A percentile compares a stretch with the other conserved stretches of the same genome.
phyloP scores from a whole-genome alignment of 176 grass and related monocot species.

The Calamus simplicifolius region DNA sequence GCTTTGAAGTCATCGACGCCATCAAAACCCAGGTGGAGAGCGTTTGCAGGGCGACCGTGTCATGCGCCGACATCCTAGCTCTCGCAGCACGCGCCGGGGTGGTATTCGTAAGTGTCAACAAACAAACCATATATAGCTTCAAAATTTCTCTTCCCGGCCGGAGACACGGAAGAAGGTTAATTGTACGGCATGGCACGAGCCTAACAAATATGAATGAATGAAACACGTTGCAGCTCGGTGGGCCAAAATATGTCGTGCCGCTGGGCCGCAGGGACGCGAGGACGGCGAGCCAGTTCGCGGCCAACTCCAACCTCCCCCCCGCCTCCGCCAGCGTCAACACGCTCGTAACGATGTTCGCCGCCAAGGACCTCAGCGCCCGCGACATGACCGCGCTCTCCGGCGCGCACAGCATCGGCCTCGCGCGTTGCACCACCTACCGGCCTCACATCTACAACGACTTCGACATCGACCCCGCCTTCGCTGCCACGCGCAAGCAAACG shows the following conservation, averaged over 20 bases:
- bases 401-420: slow-evolving; percentile 3
- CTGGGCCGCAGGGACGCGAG: slow-evolving; percentile 4
- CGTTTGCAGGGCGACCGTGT: not conserved
- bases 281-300: slow-evolving; percentile 2
- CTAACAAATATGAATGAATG: no score
- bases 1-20: slow-evolving; percentile 7
- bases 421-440: slow-evolving; percentile 9
- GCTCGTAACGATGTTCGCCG: not conserved
- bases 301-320: slow-evolving; percentile 3
- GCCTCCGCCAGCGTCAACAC: not conserved
- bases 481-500: not conserved
- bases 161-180: no score
- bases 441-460: slow-evolving; percentile 1
- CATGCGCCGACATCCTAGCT: slow-evolving; percentile 13
- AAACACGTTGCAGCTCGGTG: not conserved
- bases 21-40: not conserved
- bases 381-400: slow-evolving; percentile 13
- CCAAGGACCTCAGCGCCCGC: slow-evolving; percentile 4
- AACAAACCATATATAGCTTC: no score
- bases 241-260: not conserved
- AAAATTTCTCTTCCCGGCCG: no score
- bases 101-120: not conserved
- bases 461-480: slow-evolving; percentile 12
- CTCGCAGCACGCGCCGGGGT: slow-evolving; percentile 2
- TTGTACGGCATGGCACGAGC: no score